These are phyloP conservation scores for Fusarium tanahbumbuense DNA, from an alignment of 2,329 filamentous ascomycete genomes.

Conservation along the genomic window DNA sequence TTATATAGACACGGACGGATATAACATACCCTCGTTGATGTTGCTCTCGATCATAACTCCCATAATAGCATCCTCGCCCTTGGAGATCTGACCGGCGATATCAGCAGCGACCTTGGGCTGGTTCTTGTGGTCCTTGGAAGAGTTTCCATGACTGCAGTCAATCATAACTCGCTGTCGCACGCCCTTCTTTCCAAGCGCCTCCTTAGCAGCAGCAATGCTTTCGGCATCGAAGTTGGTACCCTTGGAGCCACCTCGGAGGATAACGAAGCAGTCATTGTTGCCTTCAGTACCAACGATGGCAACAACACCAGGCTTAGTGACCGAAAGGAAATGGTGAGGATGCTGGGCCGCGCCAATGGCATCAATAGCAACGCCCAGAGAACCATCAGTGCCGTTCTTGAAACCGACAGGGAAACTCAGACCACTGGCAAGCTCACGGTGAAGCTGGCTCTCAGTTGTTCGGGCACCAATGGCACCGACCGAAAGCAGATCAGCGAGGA, in stretches of 20 bases:
- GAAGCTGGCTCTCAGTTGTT: conserved; percentile 95
- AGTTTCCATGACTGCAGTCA: conserved; percentile 98
- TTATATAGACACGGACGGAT: background rate
- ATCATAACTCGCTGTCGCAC: conserved; percentile 88
- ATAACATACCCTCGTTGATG: conserved; percentile 84
- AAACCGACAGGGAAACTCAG: conserved; percentile 98
- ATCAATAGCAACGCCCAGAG: conserved; percentile 89
- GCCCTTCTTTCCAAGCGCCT: conserved; percentile 78
- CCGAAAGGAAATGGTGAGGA: conserved; percentile 95
- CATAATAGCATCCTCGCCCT: conserved; percentile 88
- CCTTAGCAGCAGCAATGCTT: conserved; percentile 86
- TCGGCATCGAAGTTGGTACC: conserved; percentile 93
- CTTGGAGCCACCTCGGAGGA: conserved; percentile 89
- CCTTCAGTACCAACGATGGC: conserved; percentile 94
- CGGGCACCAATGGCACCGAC: conserved; percentile 95
- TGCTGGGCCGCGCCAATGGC: conserved; percentile 93
- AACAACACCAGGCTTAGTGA: conserved; percentile 95
- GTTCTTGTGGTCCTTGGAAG: conserved; percentile 95
- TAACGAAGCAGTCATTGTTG: conserved; percentile 97
- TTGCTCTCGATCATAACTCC: conserved; percentile 99
- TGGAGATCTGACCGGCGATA: conserved; percentile 85
- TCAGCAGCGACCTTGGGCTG: conserved; percentile 91
- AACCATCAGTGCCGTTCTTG: conserved; percentile 98
- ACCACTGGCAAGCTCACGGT: conserved; percentile 92
- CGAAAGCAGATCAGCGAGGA: conserved; percentile 90